phyloP scores from a whole-genome alignment of 257 asterid species.

The Penstemon newberryi region DNA sequence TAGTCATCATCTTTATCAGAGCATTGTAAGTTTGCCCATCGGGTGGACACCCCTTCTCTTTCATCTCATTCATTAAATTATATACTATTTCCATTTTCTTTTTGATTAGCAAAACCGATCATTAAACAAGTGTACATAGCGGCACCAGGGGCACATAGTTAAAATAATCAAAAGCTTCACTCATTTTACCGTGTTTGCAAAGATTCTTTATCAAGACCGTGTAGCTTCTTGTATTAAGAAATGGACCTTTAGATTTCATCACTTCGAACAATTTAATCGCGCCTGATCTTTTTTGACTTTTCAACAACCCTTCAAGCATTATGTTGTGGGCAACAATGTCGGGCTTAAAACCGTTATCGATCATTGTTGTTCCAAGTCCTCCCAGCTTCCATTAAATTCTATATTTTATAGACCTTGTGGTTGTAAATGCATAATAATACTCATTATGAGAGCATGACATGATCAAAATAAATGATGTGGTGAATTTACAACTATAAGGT shows the following conservation, averaged over 20 bases:
- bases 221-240: slow-evolving; percentile 69
- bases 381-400: slow-evolving; percentile 84
- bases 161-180: slow-evolving; percentile 58
- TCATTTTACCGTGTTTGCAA: slow-evolving; percentile 64
- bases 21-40: slow-evolving; percentile 71
- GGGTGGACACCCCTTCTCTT: slow-evolving; percentile 67
- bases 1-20: slow-evolving; percentile 64
- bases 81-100: slow-evolving; percentile 68
- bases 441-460: no score
- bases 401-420: slow-evolving; percentile 29
- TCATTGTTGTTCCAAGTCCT: slow-evolving; percentile 80
- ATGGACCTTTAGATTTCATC: slow-evolving; percentile 78
- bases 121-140: slow-evolving; percentile 74
- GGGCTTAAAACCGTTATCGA: slow-evolving; percentile 74
- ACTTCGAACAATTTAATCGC: slow-evolving; percentile 71
- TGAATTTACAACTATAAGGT: no score
- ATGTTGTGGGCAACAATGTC: slow-evolving; percentile 77
- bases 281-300: slow-evolving; percentile 54
- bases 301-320: slow-evolving; percentile 80
- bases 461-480: no score
- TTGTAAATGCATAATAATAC: no score
- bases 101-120: slow-evolving; percentile 63
- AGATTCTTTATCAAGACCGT: slow-evolving; percentile 61
- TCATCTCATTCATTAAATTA: slow-evolving; percentile 66
- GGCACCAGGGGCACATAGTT: slow-evolving; percentile 76